Conservation (phyloP, 495 filamentous ascomycete genomes). For the Aspergillus taichungensis region DNA sequence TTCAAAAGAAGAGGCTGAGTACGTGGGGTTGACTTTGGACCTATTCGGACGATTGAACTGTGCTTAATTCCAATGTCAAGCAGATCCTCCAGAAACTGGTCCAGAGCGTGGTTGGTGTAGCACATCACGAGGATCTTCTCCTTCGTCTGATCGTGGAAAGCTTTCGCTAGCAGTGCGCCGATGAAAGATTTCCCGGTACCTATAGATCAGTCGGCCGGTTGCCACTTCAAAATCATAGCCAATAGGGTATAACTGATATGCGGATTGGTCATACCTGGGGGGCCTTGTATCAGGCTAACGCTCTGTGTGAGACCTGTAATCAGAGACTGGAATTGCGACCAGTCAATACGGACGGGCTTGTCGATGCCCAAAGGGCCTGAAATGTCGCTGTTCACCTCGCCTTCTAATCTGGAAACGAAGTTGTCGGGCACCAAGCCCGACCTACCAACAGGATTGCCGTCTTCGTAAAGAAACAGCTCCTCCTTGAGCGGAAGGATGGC, state of each 20-base stretch:
- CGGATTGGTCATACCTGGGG: constrained; percentile 48
- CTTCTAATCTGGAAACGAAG: constrained; percentile 15
- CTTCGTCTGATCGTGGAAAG: constrained; percentile 41
- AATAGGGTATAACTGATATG: neutral
- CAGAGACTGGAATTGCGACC: constrained; percentile 51
- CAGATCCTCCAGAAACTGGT: constrained; percentile 67
- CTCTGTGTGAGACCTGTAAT: constrained; percentile 42
- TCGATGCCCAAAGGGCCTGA: constrained; percentile 20
- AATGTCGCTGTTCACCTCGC: constrained; percentile 8
- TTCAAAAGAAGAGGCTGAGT: constrained; percentile 41
- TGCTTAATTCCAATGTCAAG: constrained; percentile 50
- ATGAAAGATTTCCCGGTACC: constrained; percentile 78
- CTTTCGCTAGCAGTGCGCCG: constrained; percentile 57
- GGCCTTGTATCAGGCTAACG: constrained; percentile 64
- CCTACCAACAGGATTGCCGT: constrained; percentile 7
- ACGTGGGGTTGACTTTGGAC: constrained; percentile 47
- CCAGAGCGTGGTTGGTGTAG: constrained; percentile 65
- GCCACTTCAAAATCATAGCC: neutral
- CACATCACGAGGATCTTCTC: constrained; percentile 54
- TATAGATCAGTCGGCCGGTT: constrained; percentile 16
- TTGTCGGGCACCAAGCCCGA: constrained; percentile 14
- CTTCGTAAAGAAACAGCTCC: constrained; percentile 34
- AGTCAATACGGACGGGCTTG: constrained; percentile 40
- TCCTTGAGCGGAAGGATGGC: constrained; percentile 44
- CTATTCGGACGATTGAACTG: constrained; percentile 55